A percentile compares a stretch with the other conserved stretches of the same genome.
Evolutionary conservation across 108 stramenopile species (phyloP).

Genomic region (Schizochytrium sp.): DNA sequence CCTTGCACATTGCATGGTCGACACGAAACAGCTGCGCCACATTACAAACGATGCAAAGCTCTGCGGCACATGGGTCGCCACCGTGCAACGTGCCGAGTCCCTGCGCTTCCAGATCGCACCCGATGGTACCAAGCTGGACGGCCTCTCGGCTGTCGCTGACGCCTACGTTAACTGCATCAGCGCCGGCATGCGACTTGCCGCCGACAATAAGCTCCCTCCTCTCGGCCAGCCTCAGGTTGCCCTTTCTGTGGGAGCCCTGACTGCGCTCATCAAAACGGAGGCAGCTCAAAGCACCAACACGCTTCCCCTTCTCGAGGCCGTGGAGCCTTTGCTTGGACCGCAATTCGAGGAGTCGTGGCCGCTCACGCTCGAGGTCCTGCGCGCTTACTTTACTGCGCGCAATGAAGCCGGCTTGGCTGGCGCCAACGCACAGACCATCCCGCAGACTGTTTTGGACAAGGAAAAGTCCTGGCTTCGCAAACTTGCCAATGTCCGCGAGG

Average conservation of each 20-base stretch:
- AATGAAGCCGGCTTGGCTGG: not conserved
- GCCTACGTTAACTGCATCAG: not conserved
- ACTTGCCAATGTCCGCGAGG: not conserved
- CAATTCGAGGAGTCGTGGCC: slow-evolving; percentile 3
- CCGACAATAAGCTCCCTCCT: not conserved
- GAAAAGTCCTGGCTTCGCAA: not conserved
- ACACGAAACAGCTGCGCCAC: not conserved
- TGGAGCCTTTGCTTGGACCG: not conserved
- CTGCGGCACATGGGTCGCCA: not conserved
- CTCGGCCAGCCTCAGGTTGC: not conserved
- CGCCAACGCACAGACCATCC: not conserved
- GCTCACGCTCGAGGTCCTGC: not conserved
- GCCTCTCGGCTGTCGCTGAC: not conserved
- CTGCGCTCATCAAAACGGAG: not conserved
- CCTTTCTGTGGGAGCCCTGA: not conserved
- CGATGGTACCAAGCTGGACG: not conserved
- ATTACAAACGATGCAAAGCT: not conserved
- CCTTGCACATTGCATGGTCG: not conserved
- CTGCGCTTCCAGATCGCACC: not conserved
- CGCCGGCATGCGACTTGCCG: not conserved
- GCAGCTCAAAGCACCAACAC: not conserved
- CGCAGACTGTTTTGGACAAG: not conserved
- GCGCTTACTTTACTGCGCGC: not conserved
- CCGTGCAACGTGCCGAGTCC: not conserved
- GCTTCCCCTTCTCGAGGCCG: not conserved